Evolutionary conservation across 495 filamentous ascomycete genomes (phyloP).

Genomic region (Neurospora sp.): DNA sequence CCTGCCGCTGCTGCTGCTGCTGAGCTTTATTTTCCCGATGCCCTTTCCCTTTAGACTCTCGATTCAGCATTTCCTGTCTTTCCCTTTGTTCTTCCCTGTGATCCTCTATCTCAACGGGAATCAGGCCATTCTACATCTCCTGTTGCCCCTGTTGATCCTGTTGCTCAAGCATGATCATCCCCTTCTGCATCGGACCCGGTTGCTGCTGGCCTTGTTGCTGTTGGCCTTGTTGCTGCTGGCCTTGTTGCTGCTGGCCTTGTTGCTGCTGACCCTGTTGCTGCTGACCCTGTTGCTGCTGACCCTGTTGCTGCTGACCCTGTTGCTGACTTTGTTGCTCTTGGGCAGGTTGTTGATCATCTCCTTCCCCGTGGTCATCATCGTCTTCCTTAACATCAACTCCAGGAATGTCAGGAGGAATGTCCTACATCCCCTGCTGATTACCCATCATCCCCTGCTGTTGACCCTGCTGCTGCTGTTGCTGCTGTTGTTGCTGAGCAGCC

Average conservation of each 20-base stretch:
- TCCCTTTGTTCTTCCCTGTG: not conserved
- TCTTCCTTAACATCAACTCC: not conserved
- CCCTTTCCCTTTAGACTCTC: too few species aligned
- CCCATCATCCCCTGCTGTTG: constrained; percentile 8
- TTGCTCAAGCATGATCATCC: constrained; percentile 2
- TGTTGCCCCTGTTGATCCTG: not conserved
- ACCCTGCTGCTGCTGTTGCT: constrained; percentile 8
- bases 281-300: not conserved
- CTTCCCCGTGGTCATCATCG: not conserved
- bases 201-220: constrained; percentile 8
- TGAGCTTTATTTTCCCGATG: too few species aligned
- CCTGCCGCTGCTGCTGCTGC: too few species aligned
- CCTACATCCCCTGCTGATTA: constrained; percentile 1
- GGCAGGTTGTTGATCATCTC: constrained; percentile 1
- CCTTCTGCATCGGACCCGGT: constrained; percentile 24
- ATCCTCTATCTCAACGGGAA: not conserved
- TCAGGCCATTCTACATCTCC: not conserved
- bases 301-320: constrained; percentile 11
- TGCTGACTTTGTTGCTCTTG: not conserved
- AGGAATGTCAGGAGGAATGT: not conserved
- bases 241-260: not conserved
- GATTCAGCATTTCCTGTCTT: not conserved
- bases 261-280: not conserved
- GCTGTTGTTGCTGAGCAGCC: not conserved
- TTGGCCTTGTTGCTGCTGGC: constrained; percentile 24